Base-by-base conservation (phyloP, 2,329 filamentous ascomycete genomes). In the Neophaeococcomyces aloes region DNA sequence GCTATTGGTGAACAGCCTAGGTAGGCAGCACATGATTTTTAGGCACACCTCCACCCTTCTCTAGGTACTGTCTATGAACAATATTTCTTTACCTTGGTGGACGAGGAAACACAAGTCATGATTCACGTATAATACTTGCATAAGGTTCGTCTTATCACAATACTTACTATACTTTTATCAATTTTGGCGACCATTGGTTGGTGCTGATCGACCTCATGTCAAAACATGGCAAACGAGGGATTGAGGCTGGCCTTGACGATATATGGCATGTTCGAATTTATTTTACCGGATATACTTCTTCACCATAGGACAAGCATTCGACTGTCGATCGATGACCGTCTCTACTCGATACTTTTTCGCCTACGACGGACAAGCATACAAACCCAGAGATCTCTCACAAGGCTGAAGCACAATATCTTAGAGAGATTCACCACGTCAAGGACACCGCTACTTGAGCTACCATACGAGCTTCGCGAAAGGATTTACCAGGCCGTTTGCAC, bases 401-500 rank as follows among this genome's bases (percentile, higher is more conserved):
- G 38, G 4, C 23, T 29, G 10, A 41, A 32, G 27, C 29, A 41
- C 25, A 30, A 19, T 3, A 41, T 41, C 27, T 19, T 41, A 5
- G 34, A 41, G n/a, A 13, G 11, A 13, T n/a, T 41, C 29, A 18
- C 19, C 18, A 29, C 38, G n/a, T 7, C 29, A 23, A 32, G 25
- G 15, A 33, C 38, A 5, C 29, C 23, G 7, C 19, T 41, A 15
- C 29, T 41, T 4, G 17, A 33, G 17, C 14, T 41, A 7, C 38
- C 38, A 13, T 29, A 18, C 23, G 38, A 41, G 18, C 13, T 41
- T 13, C 38, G 38, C 4, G n/a, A 19, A 7, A 29, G 34, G 8
- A 32, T 41, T 30, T 41, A 41, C 38, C 8, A 17, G 18, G n/a
- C n/a, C 10, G 30, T 41, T 2, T 33, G 29, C 30, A 33, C 29